Percentiles rank a stretch among this genome's conserved stretches.
phyloP scores from a whole-genome alignment of 2,329 filamentous ascomycete species.

The Rutstroemia sp. region DNA sequence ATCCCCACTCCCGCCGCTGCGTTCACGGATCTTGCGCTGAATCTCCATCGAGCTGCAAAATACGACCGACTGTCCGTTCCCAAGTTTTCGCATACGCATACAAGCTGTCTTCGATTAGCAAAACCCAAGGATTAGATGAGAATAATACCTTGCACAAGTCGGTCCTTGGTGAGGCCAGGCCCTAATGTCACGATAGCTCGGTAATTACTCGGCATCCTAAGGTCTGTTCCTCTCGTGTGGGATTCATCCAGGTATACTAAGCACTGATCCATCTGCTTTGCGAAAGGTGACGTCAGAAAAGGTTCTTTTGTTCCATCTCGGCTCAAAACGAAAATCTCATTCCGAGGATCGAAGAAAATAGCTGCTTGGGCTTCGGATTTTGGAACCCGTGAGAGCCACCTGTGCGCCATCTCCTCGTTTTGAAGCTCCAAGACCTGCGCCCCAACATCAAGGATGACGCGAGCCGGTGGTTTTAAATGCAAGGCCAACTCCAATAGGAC shows the following conservation, averaged over 20 bases:
- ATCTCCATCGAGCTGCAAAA: conserved; percentile 57
- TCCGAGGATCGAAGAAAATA: conserved; percentile 50
- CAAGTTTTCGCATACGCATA: conserved; percentile 65
- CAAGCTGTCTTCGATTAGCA: conserved; percentile 39
- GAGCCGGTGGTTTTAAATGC: conserved; percentile 32
- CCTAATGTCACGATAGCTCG: conserved; percentile 63
- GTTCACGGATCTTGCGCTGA: conserved; percentile 39
- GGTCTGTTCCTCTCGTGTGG: conserved; percentile 63
- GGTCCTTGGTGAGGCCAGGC: conserved; percentile 57
- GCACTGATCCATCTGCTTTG: conserved; percentile 47
- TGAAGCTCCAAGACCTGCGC: conserved; percentile 58
- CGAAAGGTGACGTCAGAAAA: conserved; percentile 51
- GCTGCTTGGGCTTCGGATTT: conserved; percentile 33
- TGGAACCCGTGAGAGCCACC: conserved; percentile 40
- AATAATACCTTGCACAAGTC: conserved; percentile 15
- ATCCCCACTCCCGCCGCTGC: conserved; percentile 1
- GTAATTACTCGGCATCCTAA: conserved; percentile 51
- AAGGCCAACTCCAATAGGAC: conserved; percentile 35
- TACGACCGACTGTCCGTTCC: conserved; percentile 55
- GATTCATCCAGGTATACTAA: conserved; percentile 63
- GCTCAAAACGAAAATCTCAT: conserved; percentile 48
- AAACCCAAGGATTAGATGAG: conserved; percentile 6
- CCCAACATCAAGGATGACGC: conserved; percentile 63
- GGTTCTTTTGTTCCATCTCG: conserved; percentile 37
- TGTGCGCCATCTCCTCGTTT: conserved; percentile 44